Conservation (phyloP, 257 asterid species). For the Solanum piurae region DNA sequence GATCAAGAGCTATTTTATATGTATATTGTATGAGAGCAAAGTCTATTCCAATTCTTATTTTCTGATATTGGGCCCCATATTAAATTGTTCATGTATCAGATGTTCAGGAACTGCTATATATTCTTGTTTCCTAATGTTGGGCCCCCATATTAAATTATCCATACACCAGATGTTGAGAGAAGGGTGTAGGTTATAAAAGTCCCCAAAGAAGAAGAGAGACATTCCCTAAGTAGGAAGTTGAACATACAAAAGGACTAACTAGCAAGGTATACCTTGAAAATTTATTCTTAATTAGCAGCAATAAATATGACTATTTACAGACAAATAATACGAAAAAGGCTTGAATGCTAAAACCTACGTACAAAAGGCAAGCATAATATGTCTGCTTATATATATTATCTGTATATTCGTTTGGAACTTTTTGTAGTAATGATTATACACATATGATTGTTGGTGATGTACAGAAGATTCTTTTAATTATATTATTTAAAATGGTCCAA, state of each 20-base stretch:
- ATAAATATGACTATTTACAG: neutral
- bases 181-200: neutral
- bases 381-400: neutral
- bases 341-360: neutral
- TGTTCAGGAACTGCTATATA: no score
- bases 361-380: neutral
- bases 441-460: neutral
- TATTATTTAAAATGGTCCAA: neutral
- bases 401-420: neutral
- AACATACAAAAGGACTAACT: neutral
- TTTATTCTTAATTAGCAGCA: neutral
- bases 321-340: neutral
- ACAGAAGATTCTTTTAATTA: neutral
- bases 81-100: no score
- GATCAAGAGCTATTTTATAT: neutral
- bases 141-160: neutral
- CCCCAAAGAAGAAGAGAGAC: neutral
- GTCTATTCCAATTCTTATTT: neutral
- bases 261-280: neutral
- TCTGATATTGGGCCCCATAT: neutral
- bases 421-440: neutral
- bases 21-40: neutral
- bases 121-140: no score
- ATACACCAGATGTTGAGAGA: neutral
- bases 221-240: neutral